These are phyloP conservation scores for Hypoxylon intermedium DNA, from an alignment of 495 filamentous ascomycete species.

Conservation along the genomic window DNA sequence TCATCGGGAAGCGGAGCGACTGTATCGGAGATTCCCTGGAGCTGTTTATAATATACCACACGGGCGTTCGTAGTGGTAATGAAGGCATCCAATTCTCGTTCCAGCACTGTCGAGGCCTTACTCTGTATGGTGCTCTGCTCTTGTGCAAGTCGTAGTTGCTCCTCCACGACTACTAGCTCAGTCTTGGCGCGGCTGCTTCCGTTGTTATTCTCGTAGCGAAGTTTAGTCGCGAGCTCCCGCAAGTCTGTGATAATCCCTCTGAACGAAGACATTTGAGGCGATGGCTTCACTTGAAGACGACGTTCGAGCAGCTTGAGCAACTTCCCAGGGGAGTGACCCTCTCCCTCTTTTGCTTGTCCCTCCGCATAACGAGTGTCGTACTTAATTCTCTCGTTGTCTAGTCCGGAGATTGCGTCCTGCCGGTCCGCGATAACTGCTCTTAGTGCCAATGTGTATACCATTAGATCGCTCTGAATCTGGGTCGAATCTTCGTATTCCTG, in stretches of 20 bases:
- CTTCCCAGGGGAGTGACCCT: slow-evolving; percentile 76
- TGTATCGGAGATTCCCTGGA: slow-evolving; percentile 87
- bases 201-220: slow-evolving; percentile 66
- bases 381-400: slow-evolving; percentile 78
- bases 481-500: slow-evolving; percentile 90
- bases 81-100: slow-evolving; percentile 79
- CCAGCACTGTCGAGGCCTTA: slow-evolving; percentile 65
- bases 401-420: slow-evolving; percentile 74
- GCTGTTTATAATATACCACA: slow-evolving; percentile 84
- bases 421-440: slow-evolving; percentile 79
- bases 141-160: slow-evolving; percentile 63
- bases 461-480: slow-evolving; percentile 80
- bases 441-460: slow-evolving; percentile 81
- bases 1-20: slow-evolving; percentile 70
- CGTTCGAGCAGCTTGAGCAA: slow-evolving; percentile 65
- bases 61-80: slow-evolving; percentile 79
- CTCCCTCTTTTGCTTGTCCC: slow-evolving; percentile 62
- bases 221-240: slow-evolving; percentile 64
- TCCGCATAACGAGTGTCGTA: slow-evolving; percentile 71
- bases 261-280: slow-evolving; percentile 58
- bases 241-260: slow-evolving; percentile 72
- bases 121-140: slow-evolving; percentile 67
- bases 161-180: slow-evolving; percentile 68
- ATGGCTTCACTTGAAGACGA: slow-evolving; percentile 66
- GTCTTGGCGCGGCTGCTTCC: slow-evolving; percentile 67